Base-by-base conservation (phyloP, 352 stramenopile species). In the Phytophthora megakarya region DNA sequence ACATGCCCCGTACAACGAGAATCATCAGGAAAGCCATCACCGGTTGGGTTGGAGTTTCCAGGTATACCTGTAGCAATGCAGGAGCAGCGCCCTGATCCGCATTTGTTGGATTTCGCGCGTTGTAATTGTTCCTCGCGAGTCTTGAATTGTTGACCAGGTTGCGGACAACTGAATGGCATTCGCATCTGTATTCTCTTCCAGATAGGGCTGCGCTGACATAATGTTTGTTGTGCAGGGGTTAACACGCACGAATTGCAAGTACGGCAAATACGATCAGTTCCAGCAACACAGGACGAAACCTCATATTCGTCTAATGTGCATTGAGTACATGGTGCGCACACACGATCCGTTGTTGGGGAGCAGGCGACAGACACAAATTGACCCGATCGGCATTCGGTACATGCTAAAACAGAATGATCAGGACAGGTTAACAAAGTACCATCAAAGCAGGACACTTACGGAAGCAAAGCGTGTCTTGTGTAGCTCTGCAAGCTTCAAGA, bases 291-390 rank as follows among this genome's bases (percentile, higher is more conserved):
- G 19, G 80, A 60, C 9, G 75, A 84, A 0, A 75, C 72, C 52
- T 91, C 83, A 65, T 88, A 93, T 45, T 93, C 81, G 53, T 93
- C 83, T 15, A 73, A 48, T 16, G 83, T 85, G 62, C 85, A 93
- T 23, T 65, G 64, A 12, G 83, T 92, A n/a, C 85, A 93, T 5
- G 70, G 40, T 15, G 46, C 47, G 47, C 85, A 93, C 19, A 88
- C 72, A 22, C 85, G 81, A 61, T 93, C 66, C 1, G 69, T 76
- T 1, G 65, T 88, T 47, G 84, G 63, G 6, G 81, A 75, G 51
- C 86, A 94, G 12, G 61, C 45, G 1, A 72, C 55, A 0, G 75
- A 52, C 3, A 72, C 71, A 49, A 71, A 94, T 54, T 86, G 72
- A 12, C 73, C 70, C 0, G 67, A 72, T 1, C 70, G 77, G 35